These are phyloP conservation scores for Russula ochroleuca DNA, from an alignment of 768 basidiomycete species.

Conservation along the genomic window DNA sequence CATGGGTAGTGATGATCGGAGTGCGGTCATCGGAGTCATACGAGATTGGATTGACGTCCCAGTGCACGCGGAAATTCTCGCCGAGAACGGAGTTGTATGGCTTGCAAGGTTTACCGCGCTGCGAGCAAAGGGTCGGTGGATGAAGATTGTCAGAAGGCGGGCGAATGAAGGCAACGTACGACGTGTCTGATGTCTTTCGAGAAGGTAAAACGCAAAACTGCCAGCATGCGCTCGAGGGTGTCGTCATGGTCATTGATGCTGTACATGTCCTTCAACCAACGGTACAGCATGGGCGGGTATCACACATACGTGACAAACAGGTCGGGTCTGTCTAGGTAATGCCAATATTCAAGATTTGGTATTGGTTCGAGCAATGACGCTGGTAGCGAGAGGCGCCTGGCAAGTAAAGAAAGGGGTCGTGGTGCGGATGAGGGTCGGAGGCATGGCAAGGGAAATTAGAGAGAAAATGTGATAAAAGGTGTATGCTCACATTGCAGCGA, in stretches of 20 bases:
- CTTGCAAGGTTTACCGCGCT: constrained; percentile 92
- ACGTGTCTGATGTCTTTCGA: constrained; percentile 94
- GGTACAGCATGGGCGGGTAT: not conserved
- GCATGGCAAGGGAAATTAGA: no score
- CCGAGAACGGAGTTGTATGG: constrained; percentile 87
- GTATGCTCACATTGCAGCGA: constrained; percentile 79
- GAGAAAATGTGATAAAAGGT: no score
- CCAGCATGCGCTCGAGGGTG: constrained; percentile 94
- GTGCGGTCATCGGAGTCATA: constrained; percentile 47
- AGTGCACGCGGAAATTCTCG: constrained; percentile 85
- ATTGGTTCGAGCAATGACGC: constrained; percentile 91
- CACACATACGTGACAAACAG: constrained; percentile 79
- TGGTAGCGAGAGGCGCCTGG: constrained; percentile 86
- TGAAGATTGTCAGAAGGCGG: constrained; percentile 2
- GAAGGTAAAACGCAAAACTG: constrained; percentile 81
- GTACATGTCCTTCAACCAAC: constrained; percentile 5
- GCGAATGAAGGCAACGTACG: constrained; percentile 42
- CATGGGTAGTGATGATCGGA: constrained; percentile 44
- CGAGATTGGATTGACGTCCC: constrained; percentile 67
- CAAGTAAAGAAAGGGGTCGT: constrained; percentile 1
- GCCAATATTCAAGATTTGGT: constrained; percentile 96
- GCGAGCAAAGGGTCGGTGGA: not conserved
- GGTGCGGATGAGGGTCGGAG: constrained; percentile 5
- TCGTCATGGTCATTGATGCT: constrained; percentile 92
- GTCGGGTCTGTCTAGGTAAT: constrained; percentile 88